These are phyloP conservation scores for Porphyrellus cyaneotinctus DNA, from an alignment of 768 basidiomycete genomes.

Conservation along the genomic window DNA sequence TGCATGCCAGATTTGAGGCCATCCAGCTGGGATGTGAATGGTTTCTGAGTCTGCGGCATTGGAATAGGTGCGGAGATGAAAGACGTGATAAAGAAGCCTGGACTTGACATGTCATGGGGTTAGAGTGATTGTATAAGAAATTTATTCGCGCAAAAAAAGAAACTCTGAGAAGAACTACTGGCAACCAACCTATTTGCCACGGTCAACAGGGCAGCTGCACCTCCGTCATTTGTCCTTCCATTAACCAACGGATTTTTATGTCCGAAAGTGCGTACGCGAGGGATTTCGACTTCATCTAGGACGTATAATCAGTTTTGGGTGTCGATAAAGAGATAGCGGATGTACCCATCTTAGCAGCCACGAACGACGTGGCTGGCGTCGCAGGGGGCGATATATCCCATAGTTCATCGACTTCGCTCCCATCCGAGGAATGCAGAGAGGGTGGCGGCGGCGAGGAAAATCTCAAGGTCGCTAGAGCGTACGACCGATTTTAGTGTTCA, in stretches of 20 bases:
- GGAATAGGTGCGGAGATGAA: constrained; percentile 32
- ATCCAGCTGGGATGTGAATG: constrained; percentile 19
- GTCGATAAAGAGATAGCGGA: not conserved
- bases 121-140: constrained; percentile 21
- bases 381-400: constrained; percentile 46
- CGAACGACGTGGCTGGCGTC: constrained; percentile 37
- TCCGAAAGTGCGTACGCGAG: constrained; percentile 48
- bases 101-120: constrained; percentile 27
- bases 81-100: constrained; percentile 33
- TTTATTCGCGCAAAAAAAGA: constrained; percentile 18
- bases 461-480: constrained; percentile 30
- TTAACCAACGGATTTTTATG: constrained; percentile 15
- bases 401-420: constrained; percentile 51
- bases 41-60: constrained; percentile 17
- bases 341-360: constrained; percentile 50
- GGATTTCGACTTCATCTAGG: constrained; percentile 51
- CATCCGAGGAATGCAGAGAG: constrained; percentile 32
- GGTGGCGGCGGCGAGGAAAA: constrained; percentile 41
- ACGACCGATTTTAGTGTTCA: constrained; percentile 5
- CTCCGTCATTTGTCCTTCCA: not conserved
- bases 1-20: constrained; percentile 17
- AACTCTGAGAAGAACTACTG: constrained; percentile 8
- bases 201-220: constrained; percentile 13
- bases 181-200: constrained; percentile 22
- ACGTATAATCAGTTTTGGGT: constrained; percentile 2